phyloP scores from a whole-genome alignment of 2,329 filamentous ascomycete species.

The Mariannaea sp. region DNA sequence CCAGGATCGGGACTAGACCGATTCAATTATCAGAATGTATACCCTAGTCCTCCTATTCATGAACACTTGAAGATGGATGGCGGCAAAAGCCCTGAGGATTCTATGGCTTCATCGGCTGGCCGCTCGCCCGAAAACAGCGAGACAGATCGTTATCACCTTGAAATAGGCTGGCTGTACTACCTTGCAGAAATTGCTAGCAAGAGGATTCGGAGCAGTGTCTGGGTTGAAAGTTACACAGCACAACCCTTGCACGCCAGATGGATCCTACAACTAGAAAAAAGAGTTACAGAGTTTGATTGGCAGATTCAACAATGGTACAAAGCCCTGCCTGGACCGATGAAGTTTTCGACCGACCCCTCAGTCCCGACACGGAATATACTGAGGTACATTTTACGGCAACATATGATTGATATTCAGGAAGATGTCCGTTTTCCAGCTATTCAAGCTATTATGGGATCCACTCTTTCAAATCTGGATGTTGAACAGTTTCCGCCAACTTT shows the following conservation, averaged over 20 bases:
- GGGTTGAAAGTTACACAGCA: constrained; percentile 15
- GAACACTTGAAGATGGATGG: constrained; percentile 11
- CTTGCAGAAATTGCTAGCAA: constrained; percentile 30
- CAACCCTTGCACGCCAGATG: constrained; percentile 12
- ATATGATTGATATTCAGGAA: constrained; percentile 21
- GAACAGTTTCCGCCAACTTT: too few species aligned
- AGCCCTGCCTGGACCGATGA: constrained; percentile 19
- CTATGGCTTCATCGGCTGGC: too few species aligned
- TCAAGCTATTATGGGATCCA: constrained; percentile 14
- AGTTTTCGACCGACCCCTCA: constrained; percentile 6
- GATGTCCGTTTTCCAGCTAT: constrained; percentile 22
- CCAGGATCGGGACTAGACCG: constrained; percentile 29
- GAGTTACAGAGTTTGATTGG: constrained; percentile 18
- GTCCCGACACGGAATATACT: constrained; percentile 12
- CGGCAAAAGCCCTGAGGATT: too few species aligned
- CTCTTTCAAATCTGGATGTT: constrained; percentile 1
- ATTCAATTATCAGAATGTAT: constrained; percentile 28
- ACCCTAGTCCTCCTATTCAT: constrained; percentile 28
- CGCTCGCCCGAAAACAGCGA: constrained; percentile 14
- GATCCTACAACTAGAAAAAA: background rate
- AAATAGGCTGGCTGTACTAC: constrained; percentile 32
- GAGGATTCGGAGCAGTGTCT: constrained; percentile 23
- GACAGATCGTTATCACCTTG: constrained; percentile 15
- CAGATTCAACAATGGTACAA: constrained; percentile 19
- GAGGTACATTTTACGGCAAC: constrained; percentile 12